Evolutionary conservation across 2,329 filamentous ascomycete genomes (phyloP).

Genomic region (Penicillium crustosum): DNA sequence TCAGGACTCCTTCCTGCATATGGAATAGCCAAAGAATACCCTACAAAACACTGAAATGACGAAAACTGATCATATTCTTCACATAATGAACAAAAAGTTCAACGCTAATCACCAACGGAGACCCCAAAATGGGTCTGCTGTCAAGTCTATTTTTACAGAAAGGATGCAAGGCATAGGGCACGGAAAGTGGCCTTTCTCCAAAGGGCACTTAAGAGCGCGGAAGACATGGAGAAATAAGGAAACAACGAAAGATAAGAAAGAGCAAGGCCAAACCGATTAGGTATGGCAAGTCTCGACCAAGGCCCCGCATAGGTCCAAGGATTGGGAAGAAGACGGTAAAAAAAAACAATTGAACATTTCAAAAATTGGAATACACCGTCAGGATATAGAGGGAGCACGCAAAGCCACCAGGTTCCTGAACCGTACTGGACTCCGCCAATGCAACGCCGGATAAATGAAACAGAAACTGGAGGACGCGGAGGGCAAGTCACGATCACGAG

Average conservation of each 20-base stretch:
- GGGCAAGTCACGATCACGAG: constrained; percentile 23
- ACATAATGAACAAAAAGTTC: constrained; percentile 33
- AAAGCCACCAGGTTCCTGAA: constrained; percentile 36
- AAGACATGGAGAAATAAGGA: constrained; percentile 9
- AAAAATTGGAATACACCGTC: constrained; percentile 14
- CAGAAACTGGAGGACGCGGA: constrained; percentile 29
- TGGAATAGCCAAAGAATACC: background rate
- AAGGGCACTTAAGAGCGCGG: constrained; percentile 9
- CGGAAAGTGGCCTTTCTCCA: constrained; percentile 12
- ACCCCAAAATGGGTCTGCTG: constrained; percentile 27
- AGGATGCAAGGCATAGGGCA: constrained; percentile 26
- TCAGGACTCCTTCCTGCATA: background rate
- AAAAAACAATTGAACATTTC: constrained; percentile 10
- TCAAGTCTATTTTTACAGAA: constrained; percentile 42
- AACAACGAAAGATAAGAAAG: constrained; percentile 15
- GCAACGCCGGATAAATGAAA: constrained; percentile 40
- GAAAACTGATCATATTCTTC: constrained; percentile 36
- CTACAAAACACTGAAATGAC: constrained; percentile 2
- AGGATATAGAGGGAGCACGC: constrained; percentile 29
- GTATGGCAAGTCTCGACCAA: background rate
- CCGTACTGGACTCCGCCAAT: constrained; percentile 37
- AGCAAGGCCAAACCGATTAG: constrained; percentile 4
- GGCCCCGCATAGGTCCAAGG: background rate
- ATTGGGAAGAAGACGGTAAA: constrained; percentile 13
- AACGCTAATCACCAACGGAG: constrained; percentile 39